Base-by-base conservation (phyloP, 768 basidiomycete genomes). In the Suillus ampliporus region DNA sequence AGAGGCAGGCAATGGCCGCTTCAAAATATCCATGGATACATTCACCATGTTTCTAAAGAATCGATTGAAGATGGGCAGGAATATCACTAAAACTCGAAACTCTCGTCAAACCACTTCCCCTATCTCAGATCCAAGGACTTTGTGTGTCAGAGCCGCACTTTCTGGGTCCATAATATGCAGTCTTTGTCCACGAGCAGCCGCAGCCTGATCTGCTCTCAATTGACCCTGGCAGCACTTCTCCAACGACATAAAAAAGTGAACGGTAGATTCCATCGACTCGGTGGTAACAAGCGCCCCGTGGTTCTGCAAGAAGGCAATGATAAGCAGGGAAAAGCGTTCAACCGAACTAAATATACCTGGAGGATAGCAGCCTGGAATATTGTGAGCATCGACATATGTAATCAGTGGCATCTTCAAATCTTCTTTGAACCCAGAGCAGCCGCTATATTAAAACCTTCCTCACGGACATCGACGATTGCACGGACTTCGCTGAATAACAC, bases 51-150 rank as follows among this genome's bases (percentile, higher is more conserved):
- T 46, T 38, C 31, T n/a, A 46, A 9, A 19, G 58, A 41, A 11
- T 37, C 31, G 14, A 61, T n/a, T n/a, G n/a, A 52, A 13, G 6
- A 38, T 14, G 5, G 21, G 17, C 15, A 11, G 37, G 47, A 6
- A 31, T 31, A 31, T 31, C 3, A 31, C 59, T 75, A 69, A 65
- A 79, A 79, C 65, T 80, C 77, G 50, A 75, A 70, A 46, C 69
- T 65, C 11, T 74, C 78, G 63, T 73, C 74, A 69, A 79, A 79
- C 78, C 76, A 79, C 14, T 79, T 78, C 80, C n/a, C 68, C 76
- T n/a, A 13, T 31, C 57, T 71, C 57, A 14, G 64, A 68, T 5
- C 78, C 77, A n/a, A 72, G 71, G 4, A 63, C 62, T 47, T 67
- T 64, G 43, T 58, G 65, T 26, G 76, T 77, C 47, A 61, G 67